phyloP scores from a whole-genome alignment of 2,329 filamentous ascomycete genomes.

The Bipolaris cookei region DNA sequence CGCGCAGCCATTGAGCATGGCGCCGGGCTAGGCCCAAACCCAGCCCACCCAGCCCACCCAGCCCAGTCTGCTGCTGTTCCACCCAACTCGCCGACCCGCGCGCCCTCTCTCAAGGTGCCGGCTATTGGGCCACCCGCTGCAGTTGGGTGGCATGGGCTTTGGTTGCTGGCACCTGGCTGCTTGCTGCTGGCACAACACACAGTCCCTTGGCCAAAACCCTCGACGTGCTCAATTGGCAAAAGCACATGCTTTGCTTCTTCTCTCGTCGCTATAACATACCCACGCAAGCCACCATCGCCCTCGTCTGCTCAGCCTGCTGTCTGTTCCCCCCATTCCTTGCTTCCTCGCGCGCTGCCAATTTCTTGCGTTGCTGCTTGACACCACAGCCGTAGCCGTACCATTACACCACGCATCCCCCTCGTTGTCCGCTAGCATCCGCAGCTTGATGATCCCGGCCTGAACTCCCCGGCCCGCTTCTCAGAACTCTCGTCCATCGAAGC shows the following conservation, averaged over 20 bases:
- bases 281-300: constrained; percentile 1
- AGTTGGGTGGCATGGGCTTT: background rate
- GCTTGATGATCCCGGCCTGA: constrained; percentile 16
- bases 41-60: background rate
- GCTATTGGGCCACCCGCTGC: background rate
- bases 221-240: background rate
- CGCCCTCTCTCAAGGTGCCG: background rate
- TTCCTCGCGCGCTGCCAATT: too few relatives aligned
- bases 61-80: background rate
- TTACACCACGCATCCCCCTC: constrained; percentile 2
- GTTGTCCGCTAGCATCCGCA: constrained; percentile 14
- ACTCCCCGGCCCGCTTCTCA: constrained; percentile 14
- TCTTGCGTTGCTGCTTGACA: background rate
- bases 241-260: constrained; percentile 14
- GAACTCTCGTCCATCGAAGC: constrained; percentile 21
- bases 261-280: constrained; percentile 8
- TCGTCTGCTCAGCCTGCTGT: too few relatives aligned
- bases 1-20: constrained; percentile 14
- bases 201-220: background rate
- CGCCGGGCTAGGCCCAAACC: constrained; percentile 12
- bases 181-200: constrained; percentile 3
- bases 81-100: constrained; percentile 11
- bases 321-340: background rate
- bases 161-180: background rate
- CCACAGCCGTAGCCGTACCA: too few relatives aligned